Base-by-base conservation (phyloP, 2,329 filamentous ascomycete genomes). In the Ophiognomonia clavigignenti-juglandacearum region DNA sequence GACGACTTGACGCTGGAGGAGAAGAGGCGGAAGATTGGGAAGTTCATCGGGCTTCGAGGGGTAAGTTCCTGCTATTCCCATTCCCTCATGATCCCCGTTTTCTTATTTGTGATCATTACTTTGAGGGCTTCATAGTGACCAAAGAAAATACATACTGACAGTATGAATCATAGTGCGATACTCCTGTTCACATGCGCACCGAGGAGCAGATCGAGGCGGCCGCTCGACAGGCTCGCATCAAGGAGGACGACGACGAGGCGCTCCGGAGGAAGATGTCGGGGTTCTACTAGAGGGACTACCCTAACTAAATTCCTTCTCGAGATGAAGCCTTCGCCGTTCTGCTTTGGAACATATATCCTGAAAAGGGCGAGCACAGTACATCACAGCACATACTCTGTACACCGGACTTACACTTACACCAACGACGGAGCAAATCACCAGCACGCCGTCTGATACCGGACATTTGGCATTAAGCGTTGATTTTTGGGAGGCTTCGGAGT, bases 21-120 rank as follows among this genome's bases (percentile, higher is more conserved):
- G 60, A 90, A 90, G 72, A 73, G 85, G 52, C 71, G 85, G 52
- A 82, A 82, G 65, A 79, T 89, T 60, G 86, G 85, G 38, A 72
- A 78, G 55, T 90, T 90, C 55, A 88, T 89, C 60, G 86, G 86
- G 11, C 68, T 90, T 47, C 68, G 79, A 42, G 85, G 83, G n/a
- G 50, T 52, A 11, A 49, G 50, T 49, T n/a, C 10, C 10, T 31
- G n/a, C n/a, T 24, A 6, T 39, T 16, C 20, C 22, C 22, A 14
- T 9, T 26, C 20, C 14, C 22, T 27, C 32, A n/a, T n/a, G n/a
- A n/a, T n/a, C n/a, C n/a, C n/a, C n/a, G n/a, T 38, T 7, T 37
- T 22, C 6, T 31, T 32, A 8, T 37, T 24, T 29, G 23, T 18
- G 2, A 31, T 4, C 18, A 37, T 23, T 4, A 22, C 35, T 34